A percentile compares a stretch with the other conserved stretches of the same genome.
These are phyloP conservation scores for Diaporthe sp. DNA, from an alignment of 2,329 filamentous ascomycete genomes.

Conservation along the genomic window DNA sequence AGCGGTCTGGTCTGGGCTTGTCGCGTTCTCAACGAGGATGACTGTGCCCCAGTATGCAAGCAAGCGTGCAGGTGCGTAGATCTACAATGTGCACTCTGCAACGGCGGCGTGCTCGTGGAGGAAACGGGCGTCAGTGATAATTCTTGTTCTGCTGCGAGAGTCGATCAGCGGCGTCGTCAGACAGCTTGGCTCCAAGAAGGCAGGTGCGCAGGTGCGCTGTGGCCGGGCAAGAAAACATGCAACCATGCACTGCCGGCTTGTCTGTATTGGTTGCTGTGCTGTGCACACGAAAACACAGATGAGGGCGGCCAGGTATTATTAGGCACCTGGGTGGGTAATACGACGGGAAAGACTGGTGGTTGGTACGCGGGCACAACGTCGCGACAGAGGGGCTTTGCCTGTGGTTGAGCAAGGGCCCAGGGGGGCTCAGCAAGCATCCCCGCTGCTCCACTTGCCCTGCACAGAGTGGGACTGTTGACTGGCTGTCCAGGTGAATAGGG, in stretches of 20 bases:
- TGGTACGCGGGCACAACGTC: constrained; percentile 15
- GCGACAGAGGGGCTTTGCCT: constrained; percentile 26
- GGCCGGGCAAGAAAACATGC: not conserved
- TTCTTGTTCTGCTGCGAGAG: constrained; percentile 4
- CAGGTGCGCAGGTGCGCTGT: not conserved
- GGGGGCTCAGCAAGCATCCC: constrained; percentile 15
- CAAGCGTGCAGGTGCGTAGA: not conserved
- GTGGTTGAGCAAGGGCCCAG: not conserved
- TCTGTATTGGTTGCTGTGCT: constrained; percentile 3
- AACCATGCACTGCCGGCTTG: not conserved
- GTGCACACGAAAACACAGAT: not conserved
- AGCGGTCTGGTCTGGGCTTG: not conserved
- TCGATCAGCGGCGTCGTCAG: not conserved
- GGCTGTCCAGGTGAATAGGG: constrained; percentile 37
- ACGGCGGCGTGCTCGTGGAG: not conserved
- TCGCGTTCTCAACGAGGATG: constrained; percentile 7
- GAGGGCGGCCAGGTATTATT: not conserved
- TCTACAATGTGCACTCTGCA: constrained; percentile 1
- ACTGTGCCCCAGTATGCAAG: constrained; percentile 1
- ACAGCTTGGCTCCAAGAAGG: not conserved
- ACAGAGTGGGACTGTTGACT: constrained; percentile 34
- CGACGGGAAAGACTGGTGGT: constrained; percentile 23
- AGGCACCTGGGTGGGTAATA: constrained; percentile 16
- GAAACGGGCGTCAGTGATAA: not conserved
- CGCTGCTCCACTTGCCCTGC: constrained; percentile 18